Evolutionary conservation across 225 moss, liverwort and hornwort species (phyloP).

Genomic region (Marchantia paleacea): DNA sequence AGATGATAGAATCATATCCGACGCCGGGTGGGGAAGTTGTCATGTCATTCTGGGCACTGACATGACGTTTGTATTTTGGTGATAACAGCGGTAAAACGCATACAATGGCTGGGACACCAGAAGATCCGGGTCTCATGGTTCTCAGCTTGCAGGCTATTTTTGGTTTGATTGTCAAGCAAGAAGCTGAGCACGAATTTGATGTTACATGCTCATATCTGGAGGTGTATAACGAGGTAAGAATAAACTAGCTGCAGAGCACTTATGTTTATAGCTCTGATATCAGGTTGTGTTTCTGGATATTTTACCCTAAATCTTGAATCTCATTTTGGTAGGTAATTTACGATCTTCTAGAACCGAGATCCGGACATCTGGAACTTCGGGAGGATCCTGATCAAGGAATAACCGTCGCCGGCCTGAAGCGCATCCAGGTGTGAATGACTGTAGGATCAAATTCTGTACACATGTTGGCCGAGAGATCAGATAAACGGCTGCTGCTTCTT

Average conservation of each 20-base stretch:
- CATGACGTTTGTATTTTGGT: background rate
- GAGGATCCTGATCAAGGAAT: slow-evolving; percentile 91
- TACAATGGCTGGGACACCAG: slow-evolving; percentile 84
- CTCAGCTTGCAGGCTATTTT: slow-evolving; percentile 82
- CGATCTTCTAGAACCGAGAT: slow-evolving; percentile 70
- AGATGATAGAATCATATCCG: background rate
- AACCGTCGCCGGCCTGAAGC: slow-evolving; percentile 81
- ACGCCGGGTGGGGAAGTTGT: background rate
- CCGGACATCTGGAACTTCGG: slow-evolving; percentile 77
- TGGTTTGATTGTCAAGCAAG: slow-evolving; percentile 64
- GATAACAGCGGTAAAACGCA: slow-evolving; percentile 75
- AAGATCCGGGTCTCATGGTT: slow-evolving; percentile 87
- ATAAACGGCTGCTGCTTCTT: no score
- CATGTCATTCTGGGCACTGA: background rate
- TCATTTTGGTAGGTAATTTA: slow-evolving; percentile 62
- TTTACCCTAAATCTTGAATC: background rate
- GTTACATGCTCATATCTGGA: slow-evolving; percentile 87
- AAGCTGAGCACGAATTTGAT: slow-evolving; percentile 75
- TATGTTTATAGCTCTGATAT: background rate
- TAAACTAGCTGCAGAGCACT: background rate
- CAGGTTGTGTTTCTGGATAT: background rate
- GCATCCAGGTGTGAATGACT: slow-evolving; percentile 53
- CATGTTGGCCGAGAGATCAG: no score
- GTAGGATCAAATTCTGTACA: no score
- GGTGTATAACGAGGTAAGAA: slow-evolving; percentile 72